Evolutionary conservation across 805 yeast genomes (phyloP).

Genomic region (Deakozyma indianensis): DNA sequence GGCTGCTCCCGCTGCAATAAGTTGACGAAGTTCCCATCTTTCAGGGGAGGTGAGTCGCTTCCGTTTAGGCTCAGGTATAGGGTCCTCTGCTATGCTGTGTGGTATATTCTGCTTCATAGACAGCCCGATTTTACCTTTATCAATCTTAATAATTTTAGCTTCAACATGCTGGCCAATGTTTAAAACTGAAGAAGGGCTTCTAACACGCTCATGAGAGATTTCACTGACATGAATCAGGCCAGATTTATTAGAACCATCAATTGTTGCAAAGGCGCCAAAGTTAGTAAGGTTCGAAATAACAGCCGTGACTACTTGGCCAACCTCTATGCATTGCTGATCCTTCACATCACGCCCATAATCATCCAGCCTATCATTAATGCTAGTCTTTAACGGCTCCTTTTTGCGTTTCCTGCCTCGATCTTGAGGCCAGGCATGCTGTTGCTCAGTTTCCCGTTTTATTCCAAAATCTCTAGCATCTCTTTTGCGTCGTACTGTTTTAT

Average conservation of each 20-base stretch:
- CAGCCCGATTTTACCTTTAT: conserved; percentile 32
- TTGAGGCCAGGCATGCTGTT: not conserved
- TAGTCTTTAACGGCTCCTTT: not conserved
- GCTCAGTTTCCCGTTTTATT: not conserved
- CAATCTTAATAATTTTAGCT: conserved; percentile 40
- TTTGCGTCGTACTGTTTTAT: not conserved
- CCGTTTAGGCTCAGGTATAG: conserved; percentile 10
- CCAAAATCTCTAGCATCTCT: not conserved
- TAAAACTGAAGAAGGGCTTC: conserved; percentile 46
- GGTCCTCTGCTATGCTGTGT: not conserved
- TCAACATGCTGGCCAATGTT: conserved; percentile 44
- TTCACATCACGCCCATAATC: not conserved
- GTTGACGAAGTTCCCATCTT: conserved; percentile 77
- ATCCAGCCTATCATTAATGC: not conserved
- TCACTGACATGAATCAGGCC: conserved; percentile 63
- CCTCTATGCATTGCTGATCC: conserved; percentile 2
- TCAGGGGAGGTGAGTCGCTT: conserved; percentile 68
- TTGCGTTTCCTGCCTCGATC: not conserved
- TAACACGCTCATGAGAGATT: conserved; percentile 33
- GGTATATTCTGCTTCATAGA: conserved; percentile 38
- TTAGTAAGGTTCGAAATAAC: conserved; percentile 40
- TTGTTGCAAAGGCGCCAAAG: conserved; percentile 67
- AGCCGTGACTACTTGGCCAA: not conserved
- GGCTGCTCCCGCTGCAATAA: conserved; percentile 66
- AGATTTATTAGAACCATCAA: conserved; percentile 25